phyloP scores from a whole-genome alignment of 192 early-diverging fungal genomes.

The Phycomyces nitens region DNA sequence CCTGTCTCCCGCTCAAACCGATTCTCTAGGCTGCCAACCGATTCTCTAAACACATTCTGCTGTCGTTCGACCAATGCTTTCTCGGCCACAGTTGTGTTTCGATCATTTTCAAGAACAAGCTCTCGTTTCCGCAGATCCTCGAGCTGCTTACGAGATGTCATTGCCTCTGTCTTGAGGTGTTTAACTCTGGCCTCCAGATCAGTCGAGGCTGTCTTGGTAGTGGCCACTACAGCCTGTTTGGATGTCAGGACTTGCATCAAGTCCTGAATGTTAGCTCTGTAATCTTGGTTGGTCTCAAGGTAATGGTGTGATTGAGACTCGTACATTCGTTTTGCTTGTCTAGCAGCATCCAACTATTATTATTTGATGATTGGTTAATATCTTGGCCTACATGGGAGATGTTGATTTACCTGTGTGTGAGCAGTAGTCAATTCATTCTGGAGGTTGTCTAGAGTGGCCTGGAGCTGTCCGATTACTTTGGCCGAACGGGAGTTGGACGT shows the following conservation, averaged over 20 bases:
- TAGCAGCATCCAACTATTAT: too few relatives aligned
- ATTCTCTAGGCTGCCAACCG: background rate
- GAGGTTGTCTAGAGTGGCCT: background rate
- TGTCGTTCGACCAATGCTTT: background rate
- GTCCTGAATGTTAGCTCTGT: conserved; percentile 23
- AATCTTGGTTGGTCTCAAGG: conserved; percentile 13
- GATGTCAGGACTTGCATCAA: conserved; percentile 29
- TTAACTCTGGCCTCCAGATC: conserved; percentile 19
- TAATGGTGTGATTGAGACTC: background rate
- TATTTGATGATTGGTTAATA: too few relatives aligned
- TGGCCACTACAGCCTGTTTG: conserved; percentile 25
- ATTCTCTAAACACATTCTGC: background rate
- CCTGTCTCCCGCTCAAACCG: background rate
- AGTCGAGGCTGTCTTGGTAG: conserved; percentile 18
- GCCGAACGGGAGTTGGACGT: background rate
- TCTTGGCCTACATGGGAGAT: too few relatives aligned
- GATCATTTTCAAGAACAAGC: background rate
- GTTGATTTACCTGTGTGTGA: conserved; percentile 5
- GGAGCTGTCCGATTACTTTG: conserved; percentile 15
- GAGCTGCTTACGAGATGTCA: conserved; percentile 1
- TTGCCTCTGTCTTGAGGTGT: conserved; percentile 7
- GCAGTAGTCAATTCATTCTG: background rate
- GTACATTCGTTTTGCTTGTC: background rate
- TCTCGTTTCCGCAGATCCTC: conserved; percentile 5
- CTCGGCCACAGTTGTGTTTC: conserved; percentile 6